phyloP scores from a whole-genome alignment of 176 grass and related monocot genomes.

The Echinochloa phyllopogon region DNA sequence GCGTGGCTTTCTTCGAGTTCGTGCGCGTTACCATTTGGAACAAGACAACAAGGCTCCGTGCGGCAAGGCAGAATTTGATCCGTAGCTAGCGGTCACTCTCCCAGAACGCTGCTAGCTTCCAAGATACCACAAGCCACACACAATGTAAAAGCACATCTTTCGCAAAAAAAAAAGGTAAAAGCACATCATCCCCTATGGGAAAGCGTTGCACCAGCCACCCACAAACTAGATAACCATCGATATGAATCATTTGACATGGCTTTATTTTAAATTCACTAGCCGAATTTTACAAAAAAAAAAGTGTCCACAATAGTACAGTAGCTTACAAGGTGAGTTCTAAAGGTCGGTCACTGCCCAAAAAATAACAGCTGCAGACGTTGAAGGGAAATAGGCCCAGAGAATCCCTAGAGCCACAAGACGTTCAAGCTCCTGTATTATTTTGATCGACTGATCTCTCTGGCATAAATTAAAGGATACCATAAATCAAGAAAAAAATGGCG shows the following conservation, averaged over 20 bases:
- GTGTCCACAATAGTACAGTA: conserved; percentile 17
- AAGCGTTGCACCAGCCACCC: no score
- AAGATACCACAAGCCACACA: no score
- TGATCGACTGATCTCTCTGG: conserved; percentile 28
- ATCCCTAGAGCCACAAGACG: not conserved
- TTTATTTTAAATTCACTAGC: conserved; percentile 26
- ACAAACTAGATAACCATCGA: no score
- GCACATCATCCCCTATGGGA: no score
- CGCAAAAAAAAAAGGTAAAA: no score
- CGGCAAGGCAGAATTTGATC: not conserved
- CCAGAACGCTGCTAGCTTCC: not conserved
- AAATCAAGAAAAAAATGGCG: conserved; percentile 32
- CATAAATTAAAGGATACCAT: conserved; percentile 30
- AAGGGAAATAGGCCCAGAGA: not conserved
- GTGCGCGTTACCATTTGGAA: not conserved
- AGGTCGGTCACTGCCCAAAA: conserved; percentile 21
- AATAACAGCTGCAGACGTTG: not conserved
- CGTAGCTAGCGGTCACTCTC: not conserved
- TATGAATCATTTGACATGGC: conserved; percentile 17
- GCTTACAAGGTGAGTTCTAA: conserved; percentile 20
- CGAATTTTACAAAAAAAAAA: conserved; percentile 16
- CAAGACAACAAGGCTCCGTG: not conserved
- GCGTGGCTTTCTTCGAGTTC: not conserved
- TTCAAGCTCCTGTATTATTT: conserved; percentile 46
- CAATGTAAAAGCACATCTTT: no score